phyloP scores from a whole-genome alignment of 2,329 filamentous ascomycete species.

The Claviceps sp. region DNA sequence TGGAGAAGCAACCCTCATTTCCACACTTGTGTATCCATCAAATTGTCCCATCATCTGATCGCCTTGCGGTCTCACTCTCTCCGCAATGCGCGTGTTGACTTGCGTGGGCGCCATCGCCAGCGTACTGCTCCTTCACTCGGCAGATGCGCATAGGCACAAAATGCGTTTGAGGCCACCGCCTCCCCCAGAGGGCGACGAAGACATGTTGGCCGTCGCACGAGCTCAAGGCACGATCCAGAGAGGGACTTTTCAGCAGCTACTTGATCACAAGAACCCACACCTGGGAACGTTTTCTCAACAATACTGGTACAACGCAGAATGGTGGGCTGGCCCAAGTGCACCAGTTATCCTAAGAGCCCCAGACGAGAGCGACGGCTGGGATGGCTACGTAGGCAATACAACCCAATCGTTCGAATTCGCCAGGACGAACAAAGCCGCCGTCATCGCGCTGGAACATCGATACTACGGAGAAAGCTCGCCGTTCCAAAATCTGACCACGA shows the following conservation, averaged over 20 bases:
- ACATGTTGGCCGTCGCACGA: neutral
- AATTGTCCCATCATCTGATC: no score
- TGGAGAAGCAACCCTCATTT: no score
- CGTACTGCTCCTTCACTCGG: neutral
- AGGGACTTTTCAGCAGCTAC: conserved; percentile 35
- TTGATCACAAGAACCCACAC: conserved; percentile 42
- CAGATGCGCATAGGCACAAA: neutral
- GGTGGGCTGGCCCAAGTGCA: conserved; percentile 62
- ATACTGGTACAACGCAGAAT: conserved; percentile 66
- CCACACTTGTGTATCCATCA: no score
- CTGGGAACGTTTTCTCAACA: conserved; percentile 51
- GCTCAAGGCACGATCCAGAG: neutral
- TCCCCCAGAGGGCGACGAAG: neutral
- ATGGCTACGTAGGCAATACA: conserved; percentile 55
- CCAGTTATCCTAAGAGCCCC: conserved; percentile 55
- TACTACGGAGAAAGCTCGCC: conserved; percentile 70
- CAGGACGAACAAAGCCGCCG: conserved; percentile 53
- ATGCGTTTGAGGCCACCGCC: no score
- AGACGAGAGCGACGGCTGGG: conserved; percentile 50
- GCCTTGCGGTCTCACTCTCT: neutral
- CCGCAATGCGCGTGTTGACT: neutral
- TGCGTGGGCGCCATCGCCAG: neutral
- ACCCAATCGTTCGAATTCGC: conserved; percentile 53
- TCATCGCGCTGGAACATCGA: conserved; percentile 66
- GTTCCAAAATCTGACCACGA: conserved; percentile 44